phyloP scores from a whole-genome alignment of 495 filamentous ascomycete genomes.

The Annulohypoxylon nitens region DNA sequence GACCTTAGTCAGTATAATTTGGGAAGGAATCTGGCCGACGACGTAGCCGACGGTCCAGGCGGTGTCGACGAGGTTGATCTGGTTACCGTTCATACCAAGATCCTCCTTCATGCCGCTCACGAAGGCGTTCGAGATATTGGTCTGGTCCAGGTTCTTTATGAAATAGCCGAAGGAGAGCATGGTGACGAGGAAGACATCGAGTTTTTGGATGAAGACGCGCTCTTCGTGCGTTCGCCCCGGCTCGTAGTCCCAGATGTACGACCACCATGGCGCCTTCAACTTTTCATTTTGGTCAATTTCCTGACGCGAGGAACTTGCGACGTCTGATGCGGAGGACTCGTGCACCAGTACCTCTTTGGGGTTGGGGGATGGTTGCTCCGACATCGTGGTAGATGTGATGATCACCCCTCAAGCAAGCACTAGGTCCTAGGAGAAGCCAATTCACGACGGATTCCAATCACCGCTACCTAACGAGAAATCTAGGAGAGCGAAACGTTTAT shows the following conservation, averaged over 20 bases:
- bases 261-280: constrained; percentile 44
- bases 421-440: neutral
- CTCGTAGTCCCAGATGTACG: constrained; percentile 49
- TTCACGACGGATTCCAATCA: neutral
- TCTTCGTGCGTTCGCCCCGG: constrained; percentile 43
- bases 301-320: constrained; percentile 15
- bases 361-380: constrained; percentile 19
- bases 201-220: constrained; percentile 46
- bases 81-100: constrained; percentile 50
- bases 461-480: neutral
- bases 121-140: constrained; percentile 59
- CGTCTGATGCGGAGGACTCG: constrained; percentile 26
- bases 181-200: constrained; percentile 55
- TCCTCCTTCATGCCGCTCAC: constrained; percentile 57
- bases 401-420: neutral
- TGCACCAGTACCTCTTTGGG: constrained; percentile 34
- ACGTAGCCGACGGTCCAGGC: constrained; percentile 58
- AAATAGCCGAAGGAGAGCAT: constrained; percentile 59
- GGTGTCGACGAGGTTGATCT: constrained; percentile 48
- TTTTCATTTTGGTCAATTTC: constrained; percentile 11
- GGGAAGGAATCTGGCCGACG: constrained; percentile 55
- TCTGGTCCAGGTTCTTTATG: constrained; percentile 59
- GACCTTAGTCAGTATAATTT: constrained; percentile 60
- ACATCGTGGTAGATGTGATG: constrained; percentile 21
- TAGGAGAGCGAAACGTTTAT: constrained; percentile 6